Percentiles rank a stretch among this genome's conserved stretches.
These are phyloP conservation scores for Metschnikowia dekortorum DNA, from an alignment of 805 yeast genomes.

Conservation along the genomic window DNA sequence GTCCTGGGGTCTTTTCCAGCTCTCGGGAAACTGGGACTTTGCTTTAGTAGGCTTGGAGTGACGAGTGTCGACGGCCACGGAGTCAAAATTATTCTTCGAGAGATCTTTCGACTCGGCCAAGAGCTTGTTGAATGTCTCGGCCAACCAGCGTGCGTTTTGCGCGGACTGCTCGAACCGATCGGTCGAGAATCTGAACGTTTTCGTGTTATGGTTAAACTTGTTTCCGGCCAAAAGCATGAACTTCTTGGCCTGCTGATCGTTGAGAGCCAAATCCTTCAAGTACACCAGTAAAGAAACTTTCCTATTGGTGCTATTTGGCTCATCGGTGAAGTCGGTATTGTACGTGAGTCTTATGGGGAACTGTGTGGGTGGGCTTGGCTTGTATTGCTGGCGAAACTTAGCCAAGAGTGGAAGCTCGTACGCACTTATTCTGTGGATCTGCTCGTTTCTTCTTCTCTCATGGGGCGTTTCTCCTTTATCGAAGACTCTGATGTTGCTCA, in stretches of 20 bases:
- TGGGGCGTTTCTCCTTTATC: slow-evolving; percentile 35
- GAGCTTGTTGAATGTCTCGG: slow-evolving; percentile 58
- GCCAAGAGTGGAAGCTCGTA: slow-evolving; percentile 86
- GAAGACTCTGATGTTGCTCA: slow-evolving; percentile 32
- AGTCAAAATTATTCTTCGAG: slow-evolving; percentile 58
- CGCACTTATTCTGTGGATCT: slow-evolving; percentile 78
- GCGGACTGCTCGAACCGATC: slow-evolving; percentile 69
- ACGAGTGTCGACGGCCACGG: slow-evolving; percentile 78
- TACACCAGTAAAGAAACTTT: slow-evolving; percentile 61
- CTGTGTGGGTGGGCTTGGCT: slow-evolving; percentile 39
- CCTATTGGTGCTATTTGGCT: slow-evolving; percentile 60
- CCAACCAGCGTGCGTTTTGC: slow-evolving; percentile 76
- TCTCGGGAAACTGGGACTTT: slow-evolving; percentile 60
- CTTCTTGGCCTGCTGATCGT: slow-evolving; percentile 57
- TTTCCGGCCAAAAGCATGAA: slow-evolving; percentile 74
- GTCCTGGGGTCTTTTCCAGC: slow-evolving; percentile 67
- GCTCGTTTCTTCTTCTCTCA: slow-evolving; percentile 65
- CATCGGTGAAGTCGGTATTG: slow-evolving; percentile 65
- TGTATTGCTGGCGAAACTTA: slow-evolving; percentile 67
- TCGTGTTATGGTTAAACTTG: slow-evolving; percentile 61
- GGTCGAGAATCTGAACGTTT: slow-evolving; percentile 60
- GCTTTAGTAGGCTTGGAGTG: slow-evolving; percentile 48
- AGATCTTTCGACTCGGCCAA: slow-evolving; percentile 61
- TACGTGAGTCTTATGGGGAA: slow-evolving; percentile 65
- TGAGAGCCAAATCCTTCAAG: slow-evolving; percentile 51